phyloP scores from a whole-genome alignment of 208 protist genomes.

The Leishmania tropica region DNA sequence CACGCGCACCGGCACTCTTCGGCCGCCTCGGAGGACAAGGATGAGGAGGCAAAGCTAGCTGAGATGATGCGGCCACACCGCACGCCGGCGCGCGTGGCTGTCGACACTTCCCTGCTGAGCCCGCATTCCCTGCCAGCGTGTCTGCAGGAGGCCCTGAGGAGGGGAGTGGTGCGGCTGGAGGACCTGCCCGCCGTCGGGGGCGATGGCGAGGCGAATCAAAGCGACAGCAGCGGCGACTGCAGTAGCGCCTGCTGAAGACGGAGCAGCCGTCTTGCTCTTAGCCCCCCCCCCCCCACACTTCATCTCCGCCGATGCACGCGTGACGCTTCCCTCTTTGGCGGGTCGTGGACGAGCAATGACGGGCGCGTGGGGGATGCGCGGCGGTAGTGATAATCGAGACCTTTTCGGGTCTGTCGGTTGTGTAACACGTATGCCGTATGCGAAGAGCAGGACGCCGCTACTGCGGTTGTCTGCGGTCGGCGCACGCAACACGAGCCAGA shows the following conservation, averaged over 20 bases:
- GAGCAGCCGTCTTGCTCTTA: not conserved
- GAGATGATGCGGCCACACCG: not conserved
- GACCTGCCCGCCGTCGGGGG: slow-evolving; percentile 21
- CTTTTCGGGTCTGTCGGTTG: not conserved
- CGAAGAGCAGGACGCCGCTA: not conserved
- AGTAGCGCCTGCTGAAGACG: not conserved
- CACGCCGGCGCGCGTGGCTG: not conserved
- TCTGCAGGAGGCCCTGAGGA: slow-evolving; percentile 24
- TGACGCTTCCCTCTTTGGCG: not conserved
- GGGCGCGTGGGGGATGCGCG: not conserved
- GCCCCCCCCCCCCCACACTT: not conserved
- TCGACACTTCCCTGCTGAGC: slow-evolving; percentile 27
- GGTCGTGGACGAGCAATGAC: not conserved
- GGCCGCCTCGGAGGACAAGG: not conserved
- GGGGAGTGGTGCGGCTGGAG: slow-evolving; percentile 28
- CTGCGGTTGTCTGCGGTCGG: not conserved
- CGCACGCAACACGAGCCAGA: not conserved
- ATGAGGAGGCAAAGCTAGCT: slow-evolving; percentile 13
- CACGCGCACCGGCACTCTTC: not conserved
- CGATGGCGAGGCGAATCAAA: not conserved
- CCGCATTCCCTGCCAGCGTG: slow-evolving; percentile 19
- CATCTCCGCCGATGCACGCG: not conserved
- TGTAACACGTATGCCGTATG: not conserved
- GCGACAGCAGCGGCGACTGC: not conserved
- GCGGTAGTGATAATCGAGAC: not conserved